Percentiles rank a stretch among this genome's conserved stretches.
Evolutionary conservation across 2,329 filamentous ascomycete species (phyloP).

Genomic region (Fusarium citri): DNA sequence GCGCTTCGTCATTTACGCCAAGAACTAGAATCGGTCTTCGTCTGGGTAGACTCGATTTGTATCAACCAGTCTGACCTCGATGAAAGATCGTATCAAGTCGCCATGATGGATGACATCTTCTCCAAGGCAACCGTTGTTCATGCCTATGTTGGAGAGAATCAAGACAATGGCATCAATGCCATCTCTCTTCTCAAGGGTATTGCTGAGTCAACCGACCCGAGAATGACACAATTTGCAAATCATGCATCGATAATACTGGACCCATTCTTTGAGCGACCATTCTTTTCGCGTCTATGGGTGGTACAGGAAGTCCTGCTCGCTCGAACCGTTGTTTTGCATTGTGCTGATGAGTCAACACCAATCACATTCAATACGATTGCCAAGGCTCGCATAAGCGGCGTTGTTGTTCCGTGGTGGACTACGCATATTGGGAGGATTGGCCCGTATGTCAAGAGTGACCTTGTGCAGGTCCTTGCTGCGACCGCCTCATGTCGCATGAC

Average conservation of each 20-base stretch:
- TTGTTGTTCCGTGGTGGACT: constrained; percentile 16
- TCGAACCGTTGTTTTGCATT: constrained; percentile 10
- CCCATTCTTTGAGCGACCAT: constrained; percentile 13
- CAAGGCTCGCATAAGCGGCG: neutral
- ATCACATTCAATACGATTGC: constrained; percentile 3
- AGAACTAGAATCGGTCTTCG: neutral
- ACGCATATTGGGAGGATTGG: constrained; percentile 11
- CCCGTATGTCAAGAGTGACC: neutral
- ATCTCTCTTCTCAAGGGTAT: constrained; percentile 1
- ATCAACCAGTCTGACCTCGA: constrained; percentile 22
- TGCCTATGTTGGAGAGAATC: constrained; percentile 20
- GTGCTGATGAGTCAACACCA: neutral
- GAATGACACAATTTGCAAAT: neutral
- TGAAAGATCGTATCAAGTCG: constrained; percentile 30
- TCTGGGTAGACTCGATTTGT: constrained; percentile 32
- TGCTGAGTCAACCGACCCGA: neutral
- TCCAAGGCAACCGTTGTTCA: constrained; percentile 17
- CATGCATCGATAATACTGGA: neutral
- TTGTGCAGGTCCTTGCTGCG: constrained; percentile 11
- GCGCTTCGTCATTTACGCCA: constrained; percentile 14
- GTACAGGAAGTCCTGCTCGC: constrained; percentile 29
- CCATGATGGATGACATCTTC: constrained; percentile 25
- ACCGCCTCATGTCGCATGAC: constrained; percentile 14
- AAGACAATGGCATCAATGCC: neutral
- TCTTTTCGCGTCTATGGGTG: constrained; percentile 28